phyloP scores from a whole-genome alignment of 1,284 basidiomycete genomes.

The Thecaphora thlaspeos region DNA sequence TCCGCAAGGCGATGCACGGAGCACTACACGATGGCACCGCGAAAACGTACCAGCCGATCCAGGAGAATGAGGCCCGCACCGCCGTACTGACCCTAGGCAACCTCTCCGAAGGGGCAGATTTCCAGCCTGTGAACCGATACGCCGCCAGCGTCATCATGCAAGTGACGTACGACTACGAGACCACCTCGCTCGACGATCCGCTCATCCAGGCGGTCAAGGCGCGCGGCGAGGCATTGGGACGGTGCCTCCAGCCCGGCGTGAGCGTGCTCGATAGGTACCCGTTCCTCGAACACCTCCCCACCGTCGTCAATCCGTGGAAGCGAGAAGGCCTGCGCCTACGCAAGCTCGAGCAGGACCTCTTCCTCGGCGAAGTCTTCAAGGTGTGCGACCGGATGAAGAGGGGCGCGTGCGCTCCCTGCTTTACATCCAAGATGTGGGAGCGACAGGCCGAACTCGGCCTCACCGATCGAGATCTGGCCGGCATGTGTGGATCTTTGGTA shows the following conservation, averaged over 20 bases:
- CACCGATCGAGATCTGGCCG: constrained; percentile 49
- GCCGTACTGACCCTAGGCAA: constrained; percentile 12
- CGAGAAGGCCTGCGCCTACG: constrained; percentile 18
- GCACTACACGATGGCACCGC: constrained; percentile 30
- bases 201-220: constrained; percentile 16
- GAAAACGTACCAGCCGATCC: constrained; percentile 24
- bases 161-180: constrained; percentile 10
- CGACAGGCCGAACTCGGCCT: constrained; percentile 44
- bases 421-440: constrained; percentile 50
- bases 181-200: constrained; percentile 20
- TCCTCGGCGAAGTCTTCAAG: constrained; percentile 41
- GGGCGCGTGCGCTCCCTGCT: constrained; percentile 60
- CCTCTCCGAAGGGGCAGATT: not conserved
- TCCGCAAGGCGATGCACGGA: constrained; percentile 27
- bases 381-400: constrained; percentile 15
- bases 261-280: constrained; percentile 27
- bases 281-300: constrained; percentile 20
- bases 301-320: constrained; percentile 36
- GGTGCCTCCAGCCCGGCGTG: constrained; percentile 20
- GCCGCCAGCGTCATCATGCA: constrained; percentile 37
- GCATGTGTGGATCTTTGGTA: constrained; percentile 29
- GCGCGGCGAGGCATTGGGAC: constrained; percentile 12
- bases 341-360: constrained; percentile 23
- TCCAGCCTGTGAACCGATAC: constrained; percentile 22
- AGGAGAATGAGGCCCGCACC: constrained; percentile 16